phyloP scores from a whole-genome alignment of 805 yeast genomes.

The Nakazawaea wyomingensis region DNA sequence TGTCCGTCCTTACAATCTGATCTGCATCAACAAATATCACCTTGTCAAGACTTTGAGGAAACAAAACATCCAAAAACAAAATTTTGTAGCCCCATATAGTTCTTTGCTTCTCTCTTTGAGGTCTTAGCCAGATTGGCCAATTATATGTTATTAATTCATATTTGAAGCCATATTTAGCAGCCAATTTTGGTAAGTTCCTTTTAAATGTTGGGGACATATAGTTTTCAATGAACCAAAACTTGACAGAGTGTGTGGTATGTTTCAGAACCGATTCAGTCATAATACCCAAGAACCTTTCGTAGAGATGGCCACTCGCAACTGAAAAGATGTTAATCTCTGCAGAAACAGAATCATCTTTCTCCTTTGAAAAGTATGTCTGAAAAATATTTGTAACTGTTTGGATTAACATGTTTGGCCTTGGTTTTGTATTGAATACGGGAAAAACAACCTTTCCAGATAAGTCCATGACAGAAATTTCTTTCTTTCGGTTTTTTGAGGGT shows the following conservation, averaged over 20 bases:
- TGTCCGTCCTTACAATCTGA: slow-evolving; percentile 72
- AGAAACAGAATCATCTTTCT: neutral
- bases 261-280: slow-evolving; percentile 76
- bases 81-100: slow-evolving; percentile 87
- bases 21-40: slow-evolving; percentile 86
- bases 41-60: slow-evolving; percentile 71
- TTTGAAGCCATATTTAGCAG: slow-evolving; percentile 55
- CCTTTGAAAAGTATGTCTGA: neutral
- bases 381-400: slow-evolving; percentile 2
- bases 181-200: slow-evolving; percentile 51
- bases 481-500: slow-evolving; percentile 13
- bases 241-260: slow-evolving; percentile 59
- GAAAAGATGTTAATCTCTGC: slow-evolving; percentile 77
- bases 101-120: slow-evolving; percentile 73
- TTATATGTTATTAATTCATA: slow-evolving; percentile 78
- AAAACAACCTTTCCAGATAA: slow-evolving; percentile 41
- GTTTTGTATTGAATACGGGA: slow-evolving; percentile 33
- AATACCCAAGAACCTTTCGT: slow-evolving; percentile 69
- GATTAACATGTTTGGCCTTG: neutral
- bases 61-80: slow-evolving; percentile 77
- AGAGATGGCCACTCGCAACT: slow-evolving; percentile 76
- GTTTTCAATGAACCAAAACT: slow-evolving; percentile 84
- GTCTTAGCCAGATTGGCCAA: slow-evolving; percentile 90
- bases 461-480: slow-evolving; percentile 32
- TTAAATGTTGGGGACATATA: slow-evolving; percentile 70